A percentile compares a stretch with the other conserved stretches of the same genome.
phyloP scores from a whole-genome alignment of 1,284 basidiomycete species.

The Naganishia sp. region DNA sequence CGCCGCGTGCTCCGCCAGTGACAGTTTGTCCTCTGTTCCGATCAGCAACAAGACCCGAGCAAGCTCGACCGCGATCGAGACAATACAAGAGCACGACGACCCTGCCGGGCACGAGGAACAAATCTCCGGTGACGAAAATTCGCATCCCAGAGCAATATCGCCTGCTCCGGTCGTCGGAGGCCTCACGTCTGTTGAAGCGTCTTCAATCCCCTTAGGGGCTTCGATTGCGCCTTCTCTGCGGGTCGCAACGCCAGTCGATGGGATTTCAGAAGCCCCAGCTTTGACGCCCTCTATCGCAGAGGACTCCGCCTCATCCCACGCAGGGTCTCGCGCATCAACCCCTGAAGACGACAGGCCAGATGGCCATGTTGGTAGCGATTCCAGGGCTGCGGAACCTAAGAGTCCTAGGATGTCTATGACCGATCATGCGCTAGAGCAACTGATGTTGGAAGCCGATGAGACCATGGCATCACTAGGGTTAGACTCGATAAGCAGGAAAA shows the following conservation, averaged over 20 bases:
- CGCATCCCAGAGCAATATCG: background rate
- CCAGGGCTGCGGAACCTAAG: background rate
- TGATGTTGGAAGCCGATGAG: slow-evolving; percentile 23
- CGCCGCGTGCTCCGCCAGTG: background rate
- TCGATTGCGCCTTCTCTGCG: background rate
- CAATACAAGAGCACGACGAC: slow-evolving; percentile 7
- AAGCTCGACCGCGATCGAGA: slow-evolving; percentile 4
- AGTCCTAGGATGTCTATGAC: slow-evolving; percentile 17
- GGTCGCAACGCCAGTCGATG: slow-evolving; percentile 3
- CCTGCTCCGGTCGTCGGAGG: no score
- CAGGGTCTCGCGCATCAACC: slow-evolving; percentile 30
- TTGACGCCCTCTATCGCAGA: slow-evolving; percentile 44
- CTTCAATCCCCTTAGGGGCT: no score
- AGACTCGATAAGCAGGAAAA: slow-evolving; percentile 19
- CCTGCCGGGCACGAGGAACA: background rate
- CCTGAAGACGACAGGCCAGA: background rate
- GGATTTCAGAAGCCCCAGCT: slow-evolving; percentile 34
- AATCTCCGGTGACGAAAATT: background rate
- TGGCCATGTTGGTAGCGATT: background rate
- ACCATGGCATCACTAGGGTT: slow-evolving; percentile 11
- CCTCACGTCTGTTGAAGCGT: no score
- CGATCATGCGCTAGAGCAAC: slow-evolving; percentile 17
- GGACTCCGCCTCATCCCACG: slow-evolving; percentile 44
- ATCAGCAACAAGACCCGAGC: background rate
- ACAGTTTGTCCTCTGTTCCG: background rate